A percentile compares a stretch with the other conserved stretches of the same genome.
Evolutionary conservation across 1,139 yeast genomes (phyloP).

Genomic region (Scheffersomyces lignicola): DNA sequence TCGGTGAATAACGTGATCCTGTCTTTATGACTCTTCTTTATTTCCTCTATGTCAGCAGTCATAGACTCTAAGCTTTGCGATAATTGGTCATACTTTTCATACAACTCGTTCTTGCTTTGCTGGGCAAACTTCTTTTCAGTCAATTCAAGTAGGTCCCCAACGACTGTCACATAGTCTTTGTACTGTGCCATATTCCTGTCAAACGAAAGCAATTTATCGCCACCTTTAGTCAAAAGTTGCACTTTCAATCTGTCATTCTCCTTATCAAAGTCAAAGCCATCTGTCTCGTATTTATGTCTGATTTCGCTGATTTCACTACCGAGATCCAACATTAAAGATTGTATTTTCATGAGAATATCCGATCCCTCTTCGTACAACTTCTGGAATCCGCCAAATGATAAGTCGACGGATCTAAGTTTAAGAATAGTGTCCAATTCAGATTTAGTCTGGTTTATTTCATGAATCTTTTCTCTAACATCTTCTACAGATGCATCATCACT

Average conservation of each 20-base stretch:
- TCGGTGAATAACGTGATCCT: conserved; percentile 38
- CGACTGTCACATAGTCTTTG: conserved; percentile 31
- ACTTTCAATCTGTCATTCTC: conserved; percentile 44
- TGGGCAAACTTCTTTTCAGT: conserved; percentile 25
- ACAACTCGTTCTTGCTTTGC: conserved; percentile 33
- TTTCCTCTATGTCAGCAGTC: conserved; percentile 27
- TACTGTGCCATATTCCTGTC: conserved; percentile 35
- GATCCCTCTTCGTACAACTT: conserved; percentile 43
- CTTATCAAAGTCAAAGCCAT: conserved; percentile 49
- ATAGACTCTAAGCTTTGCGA: conserved; percentile 35
- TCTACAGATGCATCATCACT: conserved; percentile 54
- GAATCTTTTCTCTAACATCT: conserved; percentile 33
- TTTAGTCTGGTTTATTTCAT: conserved; percentile 20
- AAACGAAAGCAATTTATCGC: conserved; percentile 36
- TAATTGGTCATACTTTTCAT: conserved; percentile 33
- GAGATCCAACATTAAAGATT: conserved; percentile 44
- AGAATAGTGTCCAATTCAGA: conserved; percentile 20
- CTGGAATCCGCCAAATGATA: conserved; percentile 35
- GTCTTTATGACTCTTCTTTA: conserved; percentile 42
- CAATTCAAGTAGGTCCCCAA: conserved; percentile 29
- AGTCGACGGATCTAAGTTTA: conserved; percentile 32
- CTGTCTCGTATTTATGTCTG: conserved; percentile 39
- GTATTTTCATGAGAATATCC: conserved; percentile 39
- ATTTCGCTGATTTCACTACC: conserved; percentile 44
- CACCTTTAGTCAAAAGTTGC: conserved; percentile 30